Evolutionary conservation across 306 rosid genomes (phyloP).

Genomic region (Macrotyloma uniflorum): DNA sequence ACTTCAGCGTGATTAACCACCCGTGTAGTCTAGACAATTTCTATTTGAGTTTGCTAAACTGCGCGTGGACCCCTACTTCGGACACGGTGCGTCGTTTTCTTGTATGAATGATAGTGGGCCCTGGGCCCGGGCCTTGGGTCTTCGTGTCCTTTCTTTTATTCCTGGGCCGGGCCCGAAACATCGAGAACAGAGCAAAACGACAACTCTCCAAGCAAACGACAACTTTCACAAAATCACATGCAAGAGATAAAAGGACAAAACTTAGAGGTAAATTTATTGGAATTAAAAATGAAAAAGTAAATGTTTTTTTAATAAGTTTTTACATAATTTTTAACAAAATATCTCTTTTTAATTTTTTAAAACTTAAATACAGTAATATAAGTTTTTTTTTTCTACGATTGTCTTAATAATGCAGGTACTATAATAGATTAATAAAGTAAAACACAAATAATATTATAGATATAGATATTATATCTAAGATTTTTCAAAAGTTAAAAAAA

Average conservation of each 20-base stretch:
- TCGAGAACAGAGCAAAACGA: conserved; percentile 15
- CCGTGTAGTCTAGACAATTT: neutral
- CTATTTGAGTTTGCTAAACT: neutral
- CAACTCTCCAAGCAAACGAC: conserved; percentile 32
- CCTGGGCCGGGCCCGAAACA: neutral
- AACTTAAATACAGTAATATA: too few relatives aligned
- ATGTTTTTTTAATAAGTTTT: too few relatives aligned
- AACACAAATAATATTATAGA: too few relatives aligned
- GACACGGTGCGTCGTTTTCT: neutral
- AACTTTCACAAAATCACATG: neutral
- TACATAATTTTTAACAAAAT: too few relatives aligned
- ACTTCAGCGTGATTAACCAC: neutral
- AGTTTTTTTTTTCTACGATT: too few relatives aligned
- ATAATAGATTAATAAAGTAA: too few relatives aligned
- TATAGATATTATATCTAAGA: too few relatives aligned
- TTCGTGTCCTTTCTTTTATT: neutral
- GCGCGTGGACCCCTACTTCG: neutral
- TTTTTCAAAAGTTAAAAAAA: too few relatives aligned
- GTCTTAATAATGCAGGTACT: too few relatives aligned
- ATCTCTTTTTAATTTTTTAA: too few relatives aligned
- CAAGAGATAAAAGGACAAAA: neutral
- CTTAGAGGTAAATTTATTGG: too few relatives aligned
- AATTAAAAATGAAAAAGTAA: too few relatives aligned
- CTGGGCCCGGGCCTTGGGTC: neutral
- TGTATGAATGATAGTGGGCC: conserved; percentile 10